Conservation (phyloP, 441 rosid species). For the Adansonia gregorii region DNA sequence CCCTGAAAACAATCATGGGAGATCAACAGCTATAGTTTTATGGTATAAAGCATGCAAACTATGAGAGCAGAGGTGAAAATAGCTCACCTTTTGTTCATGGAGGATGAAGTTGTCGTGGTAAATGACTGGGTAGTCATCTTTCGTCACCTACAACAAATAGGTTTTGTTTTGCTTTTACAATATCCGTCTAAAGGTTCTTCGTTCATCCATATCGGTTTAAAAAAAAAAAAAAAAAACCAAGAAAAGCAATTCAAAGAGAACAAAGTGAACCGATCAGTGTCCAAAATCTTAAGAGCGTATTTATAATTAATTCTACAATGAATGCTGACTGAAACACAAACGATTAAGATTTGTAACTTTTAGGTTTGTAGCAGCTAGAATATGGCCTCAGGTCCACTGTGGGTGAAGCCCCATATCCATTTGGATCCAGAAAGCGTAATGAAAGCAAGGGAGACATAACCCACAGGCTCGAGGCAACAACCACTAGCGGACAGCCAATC, state of each 20-base stretch:
- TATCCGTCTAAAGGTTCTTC: conserved; percentile 37
- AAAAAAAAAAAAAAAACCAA: conserved; percentile 14
- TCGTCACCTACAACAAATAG: conserved; percentile 58
- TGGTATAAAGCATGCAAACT: neutral
- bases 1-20: neutral
- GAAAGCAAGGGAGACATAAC: neutral
- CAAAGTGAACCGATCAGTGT: conserved; percentile 28
- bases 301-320: neutral
- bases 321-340: neutral
- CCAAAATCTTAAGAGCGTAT: neutral
- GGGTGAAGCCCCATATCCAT: neutral
- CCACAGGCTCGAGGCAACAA: neutral
- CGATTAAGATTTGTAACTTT: neutral
- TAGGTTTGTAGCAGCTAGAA: neutral
- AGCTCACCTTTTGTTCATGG: conserved; percentile 46
- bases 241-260: conserved; percentile 14
- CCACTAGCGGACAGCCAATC: neutral
- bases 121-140: conserved; percentile 59
- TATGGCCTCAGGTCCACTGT: neutral
- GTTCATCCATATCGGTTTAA: conserved; percentile 29
- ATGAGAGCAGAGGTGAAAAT: neutral
- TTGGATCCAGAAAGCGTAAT: neutral
- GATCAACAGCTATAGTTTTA: neutral
- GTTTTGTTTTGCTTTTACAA: conserved; percentile 29
- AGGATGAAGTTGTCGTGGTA: conserved; percentile 63